Evolutionary conservation across 768 basidiomycete genomes (phyloP).

Genomic region (Mycena vulgaris): DNA sequence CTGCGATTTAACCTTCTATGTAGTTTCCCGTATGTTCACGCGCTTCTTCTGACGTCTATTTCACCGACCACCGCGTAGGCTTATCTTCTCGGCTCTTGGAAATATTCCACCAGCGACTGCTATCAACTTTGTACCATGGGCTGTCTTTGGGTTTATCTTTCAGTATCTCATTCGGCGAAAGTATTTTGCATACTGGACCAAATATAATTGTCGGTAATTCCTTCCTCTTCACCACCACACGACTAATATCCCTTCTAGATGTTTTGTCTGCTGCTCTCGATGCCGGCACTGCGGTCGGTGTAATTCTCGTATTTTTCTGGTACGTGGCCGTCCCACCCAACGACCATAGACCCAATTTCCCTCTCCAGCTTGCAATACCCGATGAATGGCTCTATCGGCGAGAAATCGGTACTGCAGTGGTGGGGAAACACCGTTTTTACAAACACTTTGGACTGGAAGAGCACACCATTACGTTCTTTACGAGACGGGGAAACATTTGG

Average conservation of each 20-base stretch:
- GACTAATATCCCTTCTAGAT: constrained; percentile 55
- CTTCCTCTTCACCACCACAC: background rate
- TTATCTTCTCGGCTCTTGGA: constrained; percentile 79
- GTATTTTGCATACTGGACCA: constrained; percentile 82
- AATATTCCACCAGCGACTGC: constrained; percentile 88
- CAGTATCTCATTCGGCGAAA: constrained; percentile 78
- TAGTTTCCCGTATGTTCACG: constrained; percentile 63
- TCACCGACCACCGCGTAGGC: constrained; percentile 50
- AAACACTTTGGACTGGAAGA: constrained; percentile 46
- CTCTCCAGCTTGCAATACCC: constrained; percentile 61
- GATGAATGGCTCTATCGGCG: constrained; percentile 56
- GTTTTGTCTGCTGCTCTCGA: constrained; percentile 84
- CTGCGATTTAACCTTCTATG: constrained; percentile 12
- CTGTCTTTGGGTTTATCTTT: constrained; percentile 82
- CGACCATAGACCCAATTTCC: background rate
- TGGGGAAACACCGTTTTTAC: constrained; percentile 56
- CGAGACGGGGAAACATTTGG: constrained; percentile 46
- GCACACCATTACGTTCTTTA: constrained; percentile 37
- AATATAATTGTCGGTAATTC: constrained; percentile 76
- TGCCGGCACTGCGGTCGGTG: constrained; percentile 77
- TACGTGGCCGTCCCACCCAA: constrained; percentile 48
- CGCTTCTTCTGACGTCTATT: constrained; percentile 3
- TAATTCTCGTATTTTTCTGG: constrained; percentile 80
- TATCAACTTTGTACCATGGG: constrained; percentile 89
- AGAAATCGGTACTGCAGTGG: constrained; percentile 55